Base-by-base conservation (phyloP, 2,329 filamentous ascomycete species). In the Penicillium verrucosum region DNA sequence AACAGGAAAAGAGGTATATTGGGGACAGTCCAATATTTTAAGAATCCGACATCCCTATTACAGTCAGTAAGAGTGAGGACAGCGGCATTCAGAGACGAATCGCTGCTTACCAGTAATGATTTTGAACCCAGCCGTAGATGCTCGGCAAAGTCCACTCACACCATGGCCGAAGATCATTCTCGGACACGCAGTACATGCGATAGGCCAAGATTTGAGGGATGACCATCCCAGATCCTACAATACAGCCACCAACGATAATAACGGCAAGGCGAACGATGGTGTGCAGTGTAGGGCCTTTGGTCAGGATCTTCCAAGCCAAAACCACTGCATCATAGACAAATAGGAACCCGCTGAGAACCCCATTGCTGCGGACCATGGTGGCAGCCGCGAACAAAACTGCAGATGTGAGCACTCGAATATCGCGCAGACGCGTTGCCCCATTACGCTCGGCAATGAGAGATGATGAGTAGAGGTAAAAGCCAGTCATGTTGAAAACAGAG, bases 41-140 rank as follows among this genome's bases (percentile, higher is more conserved):
- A 82, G 64, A 96, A 88, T 0, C 94, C 94, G 51, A 89, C 86
- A 66, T 93, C 87, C 94, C 92, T 96, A 59, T 23, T 59, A 57
- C 58, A 25, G 25, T 7, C 23, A 30, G 29, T 21, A 27, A 47
- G 16, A n/a, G 32, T 6, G 32, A 25, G 11, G 14, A 10, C 51
- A 14, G 25, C 7, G 12, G 25, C 21, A 16, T 40, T 21, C 27
- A 12, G 46, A 30, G 16, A 29, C 40, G 7, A 18, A 30, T 43
- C 1, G 12, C 21, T 16, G 74, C 85, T 73, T 81, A 96, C 92
- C 94, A 99, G 74, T 99, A 97, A 67, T 89, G 80, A 44, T 81
- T 81, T 71, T 99, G 94, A 2, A 97, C 93, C 79, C 89, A 97
- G 0, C 85, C 82, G 75, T 96, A 97, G 58, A 99, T 92, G 71